These are phyloP conservation scores for Radiomyces spectabilis DNA, from an alignment of 192 early-diverging fungal genomes.

Conservation along the genomic window DNA sequence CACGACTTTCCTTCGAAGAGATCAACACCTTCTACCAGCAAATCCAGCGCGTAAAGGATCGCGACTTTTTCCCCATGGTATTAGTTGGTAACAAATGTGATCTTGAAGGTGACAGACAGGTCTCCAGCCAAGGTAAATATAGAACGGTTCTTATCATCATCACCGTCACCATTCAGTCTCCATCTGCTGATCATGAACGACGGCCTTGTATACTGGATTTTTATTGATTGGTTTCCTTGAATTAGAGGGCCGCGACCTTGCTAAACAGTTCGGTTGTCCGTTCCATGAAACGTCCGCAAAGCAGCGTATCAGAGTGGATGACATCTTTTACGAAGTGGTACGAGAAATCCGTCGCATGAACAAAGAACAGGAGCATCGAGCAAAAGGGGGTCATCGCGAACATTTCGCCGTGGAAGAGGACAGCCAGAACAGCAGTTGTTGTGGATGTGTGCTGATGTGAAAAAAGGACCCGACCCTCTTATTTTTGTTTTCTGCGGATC, in stretches of 20 bases:
- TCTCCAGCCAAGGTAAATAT: conserved; percentile 49
- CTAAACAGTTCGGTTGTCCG: conserved; percentile 63
- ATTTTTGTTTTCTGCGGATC: background rate
- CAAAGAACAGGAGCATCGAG: conserved; percentile 34
- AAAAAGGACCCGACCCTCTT: background rate
- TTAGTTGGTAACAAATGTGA: conserved; percentile 95
- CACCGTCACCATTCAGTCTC: no score
- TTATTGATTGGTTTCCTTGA: conserved; percentile 3
- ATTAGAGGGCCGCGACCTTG: conserved; percentile 76
- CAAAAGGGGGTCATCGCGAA: background rate
- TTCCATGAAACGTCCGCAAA: conserved; percentile 90
- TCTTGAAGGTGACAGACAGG: conserved; percentile 74
- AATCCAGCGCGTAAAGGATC: conserved; percentile 93
- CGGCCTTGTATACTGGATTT: background rate
- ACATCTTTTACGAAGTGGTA: conserved; percentile 85
- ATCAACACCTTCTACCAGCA: conserved; percentile 88
- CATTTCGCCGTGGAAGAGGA: background rate
- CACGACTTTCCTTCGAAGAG: conserved; percentile 86
- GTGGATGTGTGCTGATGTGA: conserved; percentile 16
- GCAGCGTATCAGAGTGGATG: conserved; percentile 85
- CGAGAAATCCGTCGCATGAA: conserved; percentile 76
- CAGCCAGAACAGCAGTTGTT: background rate
- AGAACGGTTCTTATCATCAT: background rate
- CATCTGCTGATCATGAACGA: no score
- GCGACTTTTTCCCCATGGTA: conserved; percentile 83